Evolutionary conservation across 202 grass and related monocot genomes (phyloP).

Genomic region (Schoenoplectus tabernaemontani): DNA sequence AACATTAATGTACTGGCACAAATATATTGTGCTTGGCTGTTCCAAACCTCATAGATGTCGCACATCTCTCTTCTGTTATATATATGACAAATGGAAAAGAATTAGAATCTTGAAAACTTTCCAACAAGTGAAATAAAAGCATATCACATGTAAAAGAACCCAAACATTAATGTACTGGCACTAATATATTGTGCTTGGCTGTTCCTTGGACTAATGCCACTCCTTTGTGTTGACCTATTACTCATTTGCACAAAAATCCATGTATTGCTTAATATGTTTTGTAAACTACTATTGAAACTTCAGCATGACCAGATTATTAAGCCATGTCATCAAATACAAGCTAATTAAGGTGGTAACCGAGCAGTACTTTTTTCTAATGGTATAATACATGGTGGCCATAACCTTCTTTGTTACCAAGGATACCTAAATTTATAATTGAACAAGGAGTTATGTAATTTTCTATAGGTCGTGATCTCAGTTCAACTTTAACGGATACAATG

Average conservation of each 20-base stretch:
- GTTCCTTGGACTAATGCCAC: background rate
- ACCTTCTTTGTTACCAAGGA: background rate
- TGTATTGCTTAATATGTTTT: background rate
- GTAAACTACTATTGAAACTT: background rate
- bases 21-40: background rate
- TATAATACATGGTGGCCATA: background rate
- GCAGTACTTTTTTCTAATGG: background rate
- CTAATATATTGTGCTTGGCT: background rate
- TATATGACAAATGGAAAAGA: background rate
- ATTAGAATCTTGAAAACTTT: background rate
- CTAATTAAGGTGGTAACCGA: background rate
- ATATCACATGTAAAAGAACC: background rate
- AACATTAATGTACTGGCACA: background rate
- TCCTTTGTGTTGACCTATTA: background rate
- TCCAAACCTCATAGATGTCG: conserved; percentile 1
- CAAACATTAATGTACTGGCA: background rate
- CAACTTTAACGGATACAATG: background rate
- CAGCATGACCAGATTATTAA: background rate
- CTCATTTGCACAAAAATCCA: background rate
- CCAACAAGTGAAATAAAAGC: background rate
- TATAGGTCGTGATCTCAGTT: background rate
- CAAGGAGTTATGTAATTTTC: background rate
- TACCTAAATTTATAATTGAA: background rate
- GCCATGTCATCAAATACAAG: background rate
- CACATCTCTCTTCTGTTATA: conserved; percentile 15